Evolutionary conservation across 73 alveolate species (phyloP).

Genomic region (Uronychia setigera): DNA sequence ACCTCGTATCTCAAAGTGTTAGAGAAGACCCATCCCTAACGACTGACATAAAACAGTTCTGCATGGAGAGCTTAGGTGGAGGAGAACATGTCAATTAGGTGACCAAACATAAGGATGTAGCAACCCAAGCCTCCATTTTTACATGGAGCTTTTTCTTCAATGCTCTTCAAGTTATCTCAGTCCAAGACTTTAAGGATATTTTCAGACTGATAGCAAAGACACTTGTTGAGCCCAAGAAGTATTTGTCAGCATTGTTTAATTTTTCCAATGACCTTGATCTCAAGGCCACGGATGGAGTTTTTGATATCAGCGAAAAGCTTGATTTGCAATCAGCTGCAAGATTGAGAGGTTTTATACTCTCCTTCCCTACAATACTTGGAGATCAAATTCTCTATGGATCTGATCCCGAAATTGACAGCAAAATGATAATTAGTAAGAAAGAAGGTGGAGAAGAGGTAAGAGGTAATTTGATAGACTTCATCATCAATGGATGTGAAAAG

Average conservation of each 20-base stretch:
- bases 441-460: neutral
- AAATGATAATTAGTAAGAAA: neutral
- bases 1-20: neutral
- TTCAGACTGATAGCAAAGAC: neutral
- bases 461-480: neutral
- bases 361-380: neutral
- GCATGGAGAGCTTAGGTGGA: neutral
- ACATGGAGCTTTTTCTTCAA: neutral
- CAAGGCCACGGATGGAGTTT: neutral
- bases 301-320: neutral
- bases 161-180: neutral
- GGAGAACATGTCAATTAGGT: neutral
- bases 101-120: neutral
- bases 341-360: neutral
- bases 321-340: neutral
- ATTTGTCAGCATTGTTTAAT: neutral
- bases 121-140: neutral
- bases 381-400: neutral
- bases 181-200: neutral
- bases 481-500: neutral
- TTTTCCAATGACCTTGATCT: neutral
- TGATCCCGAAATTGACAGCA: neutral
- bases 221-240: neutral
- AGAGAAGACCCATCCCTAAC: neutral
- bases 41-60: neutral